These are phyloP conservation scores for Claviceps purpurea DNA, from an alignment of 2,329 filamentous ascomycete species.

Conservation along the genomic window DNA sequence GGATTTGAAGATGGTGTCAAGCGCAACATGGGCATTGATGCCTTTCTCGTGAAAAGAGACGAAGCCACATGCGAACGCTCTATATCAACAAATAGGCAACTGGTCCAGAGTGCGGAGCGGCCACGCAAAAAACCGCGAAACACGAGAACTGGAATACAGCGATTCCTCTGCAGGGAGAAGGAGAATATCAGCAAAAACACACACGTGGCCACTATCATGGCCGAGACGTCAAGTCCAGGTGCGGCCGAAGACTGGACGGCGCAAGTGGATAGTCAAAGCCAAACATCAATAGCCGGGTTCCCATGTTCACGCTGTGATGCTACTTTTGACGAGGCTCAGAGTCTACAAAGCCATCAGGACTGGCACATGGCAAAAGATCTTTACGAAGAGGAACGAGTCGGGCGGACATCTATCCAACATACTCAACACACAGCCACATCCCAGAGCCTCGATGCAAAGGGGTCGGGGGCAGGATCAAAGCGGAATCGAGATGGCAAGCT, in stretches of 20 bases:
- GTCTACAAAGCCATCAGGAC: slow-evolving; percentile 66
- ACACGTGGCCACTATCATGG: not conserved
- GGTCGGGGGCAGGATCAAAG: slow-evolving; percentile 25
- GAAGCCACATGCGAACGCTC: slow-evolving; percentile 34
- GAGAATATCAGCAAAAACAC: not conserved
- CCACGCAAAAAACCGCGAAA: slow-evolving; percentile 20
- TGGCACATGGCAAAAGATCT: slow-evolving; percentile 92
- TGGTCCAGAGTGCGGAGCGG: slow-evolving; percentile 5
- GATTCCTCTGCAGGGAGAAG: slow-evolving; percentile 37
- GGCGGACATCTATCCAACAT: slow-evolving; percentile 28
- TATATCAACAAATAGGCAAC: slow-evolving; percentile 6
- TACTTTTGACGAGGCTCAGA: slow-evolving; percentile 41
- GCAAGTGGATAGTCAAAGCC: not conserved
- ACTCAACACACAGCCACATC: slow-evolving; percentile 22
- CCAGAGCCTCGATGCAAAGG: slow-evolving; percentile 17
- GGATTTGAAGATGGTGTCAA: slow-evolving; percentile 81
- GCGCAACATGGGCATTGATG: slow-evolving; percentile 74
- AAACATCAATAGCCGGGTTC: slow-evolving; percentile 11
- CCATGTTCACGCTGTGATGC: slow-evolving; percentile 54
- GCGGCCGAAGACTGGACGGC: not conserved
- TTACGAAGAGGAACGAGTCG: slow-evolving; percentile 48
- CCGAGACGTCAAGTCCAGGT: not conserved
- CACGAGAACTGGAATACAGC: slow-evolving; percentile 38
- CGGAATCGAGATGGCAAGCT: slow-evolving; percentile 25
- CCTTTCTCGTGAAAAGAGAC: slow-evolving; percentile 69